A percentile compares a stretch with the other conserved stretches of the same genome.
These are phyloP conservation scores for Fibroporia radiculosa DNA, from an alignment of 768 basidiomycete species.

Conservation along the genomic window DNA sequence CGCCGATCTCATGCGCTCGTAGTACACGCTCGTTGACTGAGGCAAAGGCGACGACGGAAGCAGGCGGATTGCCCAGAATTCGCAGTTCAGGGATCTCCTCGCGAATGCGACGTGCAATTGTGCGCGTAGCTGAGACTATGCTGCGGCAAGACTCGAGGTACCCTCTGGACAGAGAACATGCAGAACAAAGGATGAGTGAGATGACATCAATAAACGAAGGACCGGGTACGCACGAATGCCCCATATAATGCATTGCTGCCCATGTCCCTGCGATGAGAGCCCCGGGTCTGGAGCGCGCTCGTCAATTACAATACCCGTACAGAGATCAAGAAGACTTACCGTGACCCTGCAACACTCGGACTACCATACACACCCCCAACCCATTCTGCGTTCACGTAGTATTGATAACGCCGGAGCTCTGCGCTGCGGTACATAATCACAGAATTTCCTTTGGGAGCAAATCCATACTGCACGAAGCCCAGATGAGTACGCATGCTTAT, in stretches of 20 bases:
- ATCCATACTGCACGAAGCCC: slow-evolving; percentile 64
- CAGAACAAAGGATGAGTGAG: slow-evolving; percentile 1
- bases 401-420: slow-evolving; percentile 73
- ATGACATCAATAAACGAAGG: not conserved
- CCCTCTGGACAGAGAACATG: slow-evolving; percentile 45
- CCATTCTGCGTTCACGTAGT: slow-evolving; percentile 81
- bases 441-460: slow-evolving; percentile 92
- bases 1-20: slow-evolving; percentile 85
- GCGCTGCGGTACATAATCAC: slow-evolving; percentile 90
- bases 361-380: slow-evolving; percentile 85
- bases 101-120: slow-evolving; percentile 59
- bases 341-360: slow-evolving; percentile 83
- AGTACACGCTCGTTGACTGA: slow-evolving; percentile 40
- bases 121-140: slow-evolving; percentile 71
- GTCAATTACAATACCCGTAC: not conserved
- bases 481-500: not conserved
- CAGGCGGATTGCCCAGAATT: slow-evolving; percentile 82
- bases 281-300: slow-evolving; percentile 56
- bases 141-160: slow-evolving; percentile 79
- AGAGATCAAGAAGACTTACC: slow-evolving; percentile 40
- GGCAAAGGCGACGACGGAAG: slow-evolving; percentile 87
- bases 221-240: slow-evolving; percentile 54
- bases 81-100: slow-evolving; percentile 75
- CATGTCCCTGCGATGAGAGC: slow-evolving; percentile 91
- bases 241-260: slow-evolving; percentile 95